Conservation (phyloP, 495 filamentous ascomycete species). For the Thermothielavioides terrestris region DNA sequence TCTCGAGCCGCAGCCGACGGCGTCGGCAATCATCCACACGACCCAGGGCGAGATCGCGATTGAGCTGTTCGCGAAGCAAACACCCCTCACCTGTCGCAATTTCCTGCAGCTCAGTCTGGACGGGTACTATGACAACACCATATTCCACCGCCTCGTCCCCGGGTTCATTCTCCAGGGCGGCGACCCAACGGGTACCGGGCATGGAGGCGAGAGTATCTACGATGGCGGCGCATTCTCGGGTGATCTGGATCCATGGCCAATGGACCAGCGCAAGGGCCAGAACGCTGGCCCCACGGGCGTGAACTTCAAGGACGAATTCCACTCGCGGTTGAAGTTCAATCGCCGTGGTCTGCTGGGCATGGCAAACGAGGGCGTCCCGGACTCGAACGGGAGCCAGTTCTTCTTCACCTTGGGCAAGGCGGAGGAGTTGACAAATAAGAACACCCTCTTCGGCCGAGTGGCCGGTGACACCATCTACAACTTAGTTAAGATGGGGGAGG, state of each 20-base stretch:
- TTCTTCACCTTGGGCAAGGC: constrained; percentile 84
- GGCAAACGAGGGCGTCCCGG: constrained; percentile 68
- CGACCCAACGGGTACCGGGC: constrained; percentile 73
- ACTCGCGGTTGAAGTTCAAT: constrained; percentile 87
- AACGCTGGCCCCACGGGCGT: constrained; percentile 47
- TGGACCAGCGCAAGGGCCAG: constrained; percentile 50
- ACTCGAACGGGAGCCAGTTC: constrained; percentile 90
- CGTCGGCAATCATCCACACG: constrained; percentile 81
- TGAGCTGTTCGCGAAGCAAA: constrained; percentile 90
- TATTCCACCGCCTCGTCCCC: constrained; percentile 88
- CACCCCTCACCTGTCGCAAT: constrained; percentile 82
- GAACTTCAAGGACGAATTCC: constrained; percentile 80
- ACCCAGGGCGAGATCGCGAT: constrained; percentile 80
- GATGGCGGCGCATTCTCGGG: constrained; percentile 70
- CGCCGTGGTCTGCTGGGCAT: constrained; percentile 85
- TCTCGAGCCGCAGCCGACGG: constrained; percentile 86
- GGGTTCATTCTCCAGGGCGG: constrained; percentile 93
- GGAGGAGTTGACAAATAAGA: constrained; percentile 75
- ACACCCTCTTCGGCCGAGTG: constrained; percentile 88
- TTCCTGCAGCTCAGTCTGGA: constrained; percentile 94
- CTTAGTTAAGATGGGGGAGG: constrained; percentile 82
- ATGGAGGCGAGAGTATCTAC: constrained; percentile 86
- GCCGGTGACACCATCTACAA: constrained; percentile 95
- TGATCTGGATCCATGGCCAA: constrained; percentile 50
- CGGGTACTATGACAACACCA: constrained; percentile 84